phyloP scores from a whole-genome alignment of 257 asterid species.

The Misopates orontium region DNA sequence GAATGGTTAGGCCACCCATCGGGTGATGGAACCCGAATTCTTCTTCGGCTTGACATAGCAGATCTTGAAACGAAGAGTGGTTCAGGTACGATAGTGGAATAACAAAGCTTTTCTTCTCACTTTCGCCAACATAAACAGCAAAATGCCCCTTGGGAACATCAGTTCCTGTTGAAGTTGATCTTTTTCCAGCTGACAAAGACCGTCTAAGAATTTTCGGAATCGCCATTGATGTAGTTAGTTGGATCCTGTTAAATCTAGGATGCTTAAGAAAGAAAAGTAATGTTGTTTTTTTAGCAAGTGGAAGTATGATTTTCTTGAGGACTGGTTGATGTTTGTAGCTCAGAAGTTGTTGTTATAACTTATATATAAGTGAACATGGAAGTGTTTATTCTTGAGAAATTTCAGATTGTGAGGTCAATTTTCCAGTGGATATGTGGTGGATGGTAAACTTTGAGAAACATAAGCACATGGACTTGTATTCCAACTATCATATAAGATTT shows the following conservation, averaged over 20 bases:
- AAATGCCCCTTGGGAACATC: conserved; percentile 22
- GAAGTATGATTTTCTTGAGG: no score
- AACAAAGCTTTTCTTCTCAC: conserved; percentile 15
- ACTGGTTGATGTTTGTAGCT: no score
- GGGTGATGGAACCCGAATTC: conserved; percentile 20
- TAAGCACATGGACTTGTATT: neutral
- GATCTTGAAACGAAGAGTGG: conserved; percentile 23
- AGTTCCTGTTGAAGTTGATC: neutral
- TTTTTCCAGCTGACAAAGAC: conserved; percentile 2
- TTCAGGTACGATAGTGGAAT: conserved; percentile 25
- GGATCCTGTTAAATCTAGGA: no score
- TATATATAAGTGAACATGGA: neutral
- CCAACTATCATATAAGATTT: no score
- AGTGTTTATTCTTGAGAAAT: no score
- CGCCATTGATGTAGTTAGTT: neutral
- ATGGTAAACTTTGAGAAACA: no score
- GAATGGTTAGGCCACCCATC: conserved; percentile 30
- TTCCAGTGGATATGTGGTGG: no score
- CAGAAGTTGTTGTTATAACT: neutral
- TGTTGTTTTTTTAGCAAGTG: neutral
- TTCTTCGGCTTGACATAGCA: conserved; percentile 15
- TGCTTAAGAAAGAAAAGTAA: neutral
- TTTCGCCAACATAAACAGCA: conserved; percentile 23
- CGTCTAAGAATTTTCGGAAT: neutral
- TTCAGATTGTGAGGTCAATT: no score